These are phyloP conservation scores for Solanum peruvianum DNA, from an alignment of 257 asterid species.

Conservation along the genomic window DNA sequence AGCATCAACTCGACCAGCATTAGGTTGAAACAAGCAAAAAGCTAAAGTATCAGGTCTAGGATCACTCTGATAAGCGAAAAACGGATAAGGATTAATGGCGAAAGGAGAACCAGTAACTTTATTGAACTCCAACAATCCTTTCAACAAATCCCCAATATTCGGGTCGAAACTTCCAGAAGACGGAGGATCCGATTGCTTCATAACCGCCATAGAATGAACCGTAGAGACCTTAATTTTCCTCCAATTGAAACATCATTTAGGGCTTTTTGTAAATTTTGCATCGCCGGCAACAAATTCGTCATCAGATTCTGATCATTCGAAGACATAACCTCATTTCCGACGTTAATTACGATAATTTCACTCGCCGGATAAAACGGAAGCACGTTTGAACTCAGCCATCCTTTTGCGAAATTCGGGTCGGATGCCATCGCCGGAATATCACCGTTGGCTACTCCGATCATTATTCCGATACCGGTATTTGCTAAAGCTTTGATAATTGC, in stretches of 20 bases:
- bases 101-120: conserved; percentile 49
- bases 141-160: conserved; percentile 34
- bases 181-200: conserved; percentile 57
- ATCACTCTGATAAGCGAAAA: conserved; percentile 60
- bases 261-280: conserved; percentile 48
- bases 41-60: conserved; percentile 61
- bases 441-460: conserved; percentile 49
- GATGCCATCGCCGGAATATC: conserved; percentile 55
- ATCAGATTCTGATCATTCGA: conserved; percentile 42
- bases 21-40: conserved; percentile 61
- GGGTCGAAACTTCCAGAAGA: conserved; percentile 52
- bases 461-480: conserved; percentile 43
- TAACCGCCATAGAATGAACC: conserved; percentile 56
- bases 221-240: conserved; percentile 56
- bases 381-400: conserved; percentile 40
- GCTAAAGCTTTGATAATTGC: conserved; percentile 44
- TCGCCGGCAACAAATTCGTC: conserved; percentile 53
- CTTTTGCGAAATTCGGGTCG: conserved; percentile 34
- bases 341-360: conserved; percentile 33
- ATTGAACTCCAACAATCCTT: conserved; percentile 45
- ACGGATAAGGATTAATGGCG: conserved; percentile 64
- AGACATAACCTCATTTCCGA: conserved; percentile 60
- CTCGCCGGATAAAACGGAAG: conserved; percentile 54
- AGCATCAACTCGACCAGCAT: conserved; percentile 54
- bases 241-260: conserved; percentile 26